phyloP scores from a whole-genome alignment of 768 basidiomycete genomes.

The Tylopilus sp. region DNA sequence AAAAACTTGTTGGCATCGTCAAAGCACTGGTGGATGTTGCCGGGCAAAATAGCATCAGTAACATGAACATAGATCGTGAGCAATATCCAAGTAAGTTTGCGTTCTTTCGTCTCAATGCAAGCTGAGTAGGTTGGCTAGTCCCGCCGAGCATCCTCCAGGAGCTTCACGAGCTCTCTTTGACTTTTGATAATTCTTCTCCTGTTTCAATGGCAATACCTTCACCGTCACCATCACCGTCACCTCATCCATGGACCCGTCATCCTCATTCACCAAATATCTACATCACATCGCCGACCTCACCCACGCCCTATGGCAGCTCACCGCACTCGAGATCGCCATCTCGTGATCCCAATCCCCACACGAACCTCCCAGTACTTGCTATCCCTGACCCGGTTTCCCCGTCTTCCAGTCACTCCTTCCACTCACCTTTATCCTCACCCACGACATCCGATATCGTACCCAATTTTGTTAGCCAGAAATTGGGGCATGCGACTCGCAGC shows the following conservation, averaged over 20 bases:
- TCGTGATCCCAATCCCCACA: conserved; percentile 11
- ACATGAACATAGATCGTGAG: conserved; percentile 1
- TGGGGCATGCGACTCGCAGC: conserved; percentile 21
- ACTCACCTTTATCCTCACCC: conserved; percentile 29
- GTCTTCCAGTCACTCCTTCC: conserved; percentile 12
- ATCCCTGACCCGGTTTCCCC: conserved; percentile 5
- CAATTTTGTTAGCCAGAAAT: conserved; percentile 6
- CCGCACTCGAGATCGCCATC: conserved; percentile 20
- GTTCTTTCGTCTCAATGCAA: not conserved
- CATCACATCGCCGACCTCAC: conserved; percentile 60
- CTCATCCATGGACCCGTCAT: conserved; percentile 11
- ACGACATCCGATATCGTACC: conserved; percentile 22
- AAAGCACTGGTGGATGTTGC: conserved; percentile 62
- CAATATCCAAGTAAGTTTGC: conserved; percentile 13
- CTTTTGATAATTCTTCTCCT: conserved; percentile 23
- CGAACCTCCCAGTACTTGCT: conserved; percentile 10
- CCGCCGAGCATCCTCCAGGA: conserved; percentile 23
- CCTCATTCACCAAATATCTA: conserved; percentile 61
- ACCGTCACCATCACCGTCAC: conserved; percentile 29
- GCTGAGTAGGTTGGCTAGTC: conserved; percentile 14
- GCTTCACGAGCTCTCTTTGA: conserved; percentile 25
- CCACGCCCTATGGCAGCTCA: conserved; percentile 25
- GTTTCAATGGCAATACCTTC: conserved; percentile 16
- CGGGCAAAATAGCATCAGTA: conserved; percentile 34
- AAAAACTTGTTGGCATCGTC: conserved; percentile 56